These are phyloP conservation scores for Emergomyces pasteurianus DNA, from an alignment of 2,329 filamentous ascomycete species.

Conservation along the genomic window DNA sequence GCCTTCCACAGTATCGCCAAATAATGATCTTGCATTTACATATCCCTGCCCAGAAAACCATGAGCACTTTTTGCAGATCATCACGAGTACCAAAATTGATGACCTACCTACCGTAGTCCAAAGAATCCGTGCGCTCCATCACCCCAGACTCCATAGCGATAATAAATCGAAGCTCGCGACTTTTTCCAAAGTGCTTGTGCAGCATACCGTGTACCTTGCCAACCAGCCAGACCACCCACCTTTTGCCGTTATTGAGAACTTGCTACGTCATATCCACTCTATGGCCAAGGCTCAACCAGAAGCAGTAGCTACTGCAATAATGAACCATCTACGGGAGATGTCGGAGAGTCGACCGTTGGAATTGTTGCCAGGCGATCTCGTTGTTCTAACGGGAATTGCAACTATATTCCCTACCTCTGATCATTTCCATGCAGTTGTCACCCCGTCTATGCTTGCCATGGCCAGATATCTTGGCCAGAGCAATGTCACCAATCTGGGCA, in stretches of 20 bases:
- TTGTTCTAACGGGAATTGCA: constrained; percentile 71
- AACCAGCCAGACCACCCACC: constrained; percentile 40
- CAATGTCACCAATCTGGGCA: constrained; percentile 50
- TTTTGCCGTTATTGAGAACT: constrained; percentile 60
- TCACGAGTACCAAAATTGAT: constrained; percentile 47
- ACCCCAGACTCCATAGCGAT: constrained; percentile 69
- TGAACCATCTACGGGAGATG: constrained; percentile 53
- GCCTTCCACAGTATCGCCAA: constrained; percentile 36
- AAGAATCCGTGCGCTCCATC: constrained; percentile 81
- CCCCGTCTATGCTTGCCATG: constrained; percentile 78
- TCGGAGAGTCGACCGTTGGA: constrained; percentile 41
- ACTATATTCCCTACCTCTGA: constrained; percentile 89
- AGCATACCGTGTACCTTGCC: constrained; percentile 48
- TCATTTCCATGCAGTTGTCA: constrained; percentile 92
- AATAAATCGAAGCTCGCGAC: constrained; percentile 72
- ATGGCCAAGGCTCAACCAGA: constrained; percentile 75
- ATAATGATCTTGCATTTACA: constrained; percentile 58
- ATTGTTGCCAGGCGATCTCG: constrained; percentile 56
- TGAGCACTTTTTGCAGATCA: constrained; percentile 56
- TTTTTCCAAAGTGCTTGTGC: constrained; percentile 37
- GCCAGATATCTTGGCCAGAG: constrained; percentile 71
- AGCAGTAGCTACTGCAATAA: constrained; percentile 65
- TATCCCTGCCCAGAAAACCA: constrained; percentile 75
- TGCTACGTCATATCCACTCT: constrained; percentile 86
- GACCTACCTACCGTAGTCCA: constrained; percentile 72